Base-by-base conservation (phyloP, 352 stramenopile genomes). In the Phytophthora pisi region DNA sequence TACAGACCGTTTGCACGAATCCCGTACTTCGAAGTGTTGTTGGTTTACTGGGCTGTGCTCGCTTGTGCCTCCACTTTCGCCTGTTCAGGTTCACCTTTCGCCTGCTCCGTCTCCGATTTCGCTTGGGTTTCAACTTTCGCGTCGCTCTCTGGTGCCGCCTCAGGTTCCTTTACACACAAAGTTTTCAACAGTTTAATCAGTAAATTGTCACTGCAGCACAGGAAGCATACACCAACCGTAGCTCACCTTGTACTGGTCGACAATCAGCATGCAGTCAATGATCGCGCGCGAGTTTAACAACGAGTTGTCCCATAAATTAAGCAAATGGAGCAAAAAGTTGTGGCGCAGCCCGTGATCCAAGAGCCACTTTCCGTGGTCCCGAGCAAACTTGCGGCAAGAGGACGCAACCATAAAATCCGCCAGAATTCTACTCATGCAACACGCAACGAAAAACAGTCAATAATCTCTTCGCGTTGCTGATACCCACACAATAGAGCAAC, bases 291-390 rank as follows among this genome's bases (percentile, higher is more conserved):
- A 87, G 66, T 93, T 92, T 43, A 96, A 68, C 51, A 96, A 73
- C 64, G 87, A 95, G 66, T 95, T 95, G 77, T 96, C 89, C 87
- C 87, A 96, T 72, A 96, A 84, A 78, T 96, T 95, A 74, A 95
- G 88, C 70, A 95, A 77, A 76, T 96, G 89, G 54, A 96, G 74
- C 64, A 96, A 73, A 54, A 96, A 95, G 61, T 94, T 94, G 82
- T 91, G 80, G 61, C 89, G 86, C 28, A 96, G 74, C 4, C 85
- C 85, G 53, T 89, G 71, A 30, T 92, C 79, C 40, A 91, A 54
- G 30, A 96, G 67, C 88, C 87, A 93, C 86, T 93, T 91, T 10
- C 85, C 86, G 31, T 95, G 78, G 56, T 79, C 79, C 53, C 91
- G 89, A n/a, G 87, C 87, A 47, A 95, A 95, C 62, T 91, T 80